Percentiles rank a stretch among this genome's conserved stretches.
phyloP scores from a whole-genome alignment of 1,139 yeast species.

The Lodderomyces elongisporus region DNA sequence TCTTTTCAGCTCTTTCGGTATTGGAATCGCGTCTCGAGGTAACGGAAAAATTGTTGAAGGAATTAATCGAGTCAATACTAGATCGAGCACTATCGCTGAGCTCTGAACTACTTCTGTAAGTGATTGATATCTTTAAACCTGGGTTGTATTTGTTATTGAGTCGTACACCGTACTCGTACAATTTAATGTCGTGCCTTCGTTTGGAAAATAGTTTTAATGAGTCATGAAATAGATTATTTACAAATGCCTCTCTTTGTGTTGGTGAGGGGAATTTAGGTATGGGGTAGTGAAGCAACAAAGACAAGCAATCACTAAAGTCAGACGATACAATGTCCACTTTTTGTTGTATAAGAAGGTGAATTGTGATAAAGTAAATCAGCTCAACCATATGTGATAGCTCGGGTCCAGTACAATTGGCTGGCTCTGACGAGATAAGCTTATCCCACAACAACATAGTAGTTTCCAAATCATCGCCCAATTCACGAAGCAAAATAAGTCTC shows the following conservation, averaged over 20 bases:
- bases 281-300: constrained; percentile 57
- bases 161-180: constrained; percentile 37
- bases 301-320: constrained; percentile 61
- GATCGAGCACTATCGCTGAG: constrained; percentile 14
- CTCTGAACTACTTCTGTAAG: constrained; percentile 20
- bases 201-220: constrained; percentile 25
- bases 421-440: constrained; percentile 36
- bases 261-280: constrained; percentile 15
- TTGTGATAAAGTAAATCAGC: constrained; percentile 32
- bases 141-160: constrained; percentile 35
- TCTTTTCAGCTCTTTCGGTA: constrained; percentile 22
- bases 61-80: constrained; percentile 5
- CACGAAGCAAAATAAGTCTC: constrained; percentile 53
- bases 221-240: constrained; percentile 25
- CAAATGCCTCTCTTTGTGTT: constrained; percentile 15
- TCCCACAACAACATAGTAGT: constrained; percentile 53
- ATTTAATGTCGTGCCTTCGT: constrained; percentile 32
- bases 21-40: constrained; percentile 1
- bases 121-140: constrained; percentile 31
- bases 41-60: constrained; percentile 5
- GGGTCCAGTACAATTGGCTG: constrained; percentile 24
- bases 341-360: constrained; percentile 47
- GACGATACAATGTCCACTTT: constrained; percentile 45
- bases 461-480: constrained; percentile 45
- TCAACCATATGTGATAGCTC: constrained; percentile 31